Evolutionary conservation across 2,329 filamentous ascomycete genomes (phyloP).

Genomic region (Epichloe glyceriae): DNA sequence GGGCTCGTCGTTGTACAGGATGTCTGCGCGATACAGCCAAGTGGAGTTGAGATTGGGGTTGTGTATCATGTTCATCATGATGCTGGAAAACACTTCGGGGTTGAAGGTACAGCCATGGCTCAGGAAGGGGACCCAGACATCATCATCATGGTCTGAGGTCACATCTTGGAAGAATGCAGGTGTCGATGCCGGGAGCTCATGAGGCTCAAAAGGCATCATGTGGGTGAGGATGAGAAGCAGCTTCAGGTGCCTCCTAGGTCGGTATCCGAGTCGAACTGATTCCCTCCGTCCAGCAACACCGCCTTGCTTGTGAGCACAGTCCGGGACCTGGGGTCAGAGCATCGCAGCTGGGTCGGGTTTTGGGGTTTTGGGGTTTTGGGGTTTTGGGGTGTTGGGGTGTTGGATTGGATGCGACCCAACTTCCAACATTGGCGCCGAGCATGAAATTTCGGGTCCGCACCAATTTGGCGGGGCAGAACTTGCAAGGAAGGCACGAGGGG

Average conservation of each 20-base stretch:
- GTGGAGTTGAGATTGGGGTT: slow-evolving; percentile 72
- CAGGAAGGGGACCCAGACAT: slow-evolving; percentile 41
- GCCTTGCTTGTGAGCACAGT: neutral
- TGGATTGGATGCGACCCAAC: too few relatives aligned
- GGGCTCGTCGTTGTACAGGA: slow-evolving; percentile 33
- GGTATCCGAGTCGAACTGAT: neutral
- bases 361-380: too few relatives aligned
- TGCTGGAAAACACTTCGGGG: slow-evolving; percentile 47
- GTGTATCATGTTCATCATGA: slow-evolving; percentile 61
- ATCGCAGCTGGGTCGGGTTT: too few relatives aligned
- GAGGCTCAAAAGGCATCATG: slow-evolving; percentile 17
- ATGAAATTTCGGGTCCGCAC: neutral
- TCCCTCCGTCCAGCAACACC: neutral
- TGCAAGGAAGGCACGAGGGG: too few relatives aligned
- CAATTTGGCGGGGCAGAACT: neutral
- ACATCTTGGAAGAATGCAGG: slow-evolving; percentile 16
- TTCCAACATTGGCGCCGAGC: neutral
- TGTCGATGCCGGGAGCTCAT: slow-evolving; percentile 15
- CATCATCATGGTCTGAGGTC: slow-evolving; percentile 6
- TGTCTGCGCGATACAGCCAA: slow-evolving; percentile 67
- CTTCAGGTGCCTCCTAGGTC: neutral
- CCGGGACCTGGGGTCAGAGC: too few relatives aligned
- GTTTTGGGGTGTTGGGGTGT: too few relatives aligned
- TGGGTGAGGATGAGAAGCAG: neutral
- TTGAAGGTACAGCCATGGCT: slow-evolving; percentile 48